These are phyloP conservation scores for Takashimella tepidaria DNA, from an alignment of 1,284 basidiomycete species.

Conservation along the genomic window DNA sequence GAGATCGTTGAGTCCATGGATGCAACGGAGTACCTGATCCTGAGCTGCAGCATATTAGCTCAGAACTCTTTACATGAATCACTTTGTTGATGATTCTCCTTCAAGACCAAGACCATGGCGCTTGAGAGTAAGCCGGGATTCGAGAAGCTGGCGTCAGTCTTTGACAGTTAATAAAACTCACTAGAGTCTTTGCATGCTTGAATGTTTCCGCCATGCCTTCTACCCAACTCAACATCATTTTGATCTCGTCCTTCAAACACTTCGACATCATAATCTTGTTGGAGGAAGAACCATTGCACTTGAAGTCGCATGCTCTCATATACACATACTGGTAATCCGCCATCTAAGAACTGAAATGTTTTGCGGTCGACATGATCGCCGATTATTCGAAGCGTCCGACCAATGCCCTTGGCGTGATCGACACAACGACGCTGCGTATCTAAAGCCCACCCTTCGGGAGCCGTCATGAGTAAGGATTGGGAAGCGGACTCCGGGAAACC, in stretches of 20 bases:
- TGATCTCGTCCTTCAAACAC: conserved; percentile 13
- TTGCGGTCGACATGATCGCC: conserved; percentile 14
- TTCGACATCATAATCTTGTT: conserved; percentile 5
- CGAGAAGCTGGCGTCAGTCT: too few relatives aligned
- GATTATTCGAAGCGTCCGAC: conserved; percentile 8
- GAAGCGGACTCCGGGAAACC: conserved; percentile 16
- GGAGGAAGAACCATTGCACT: conserved; percentile 15
- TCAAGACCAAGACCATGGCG: too few relatives aligned
- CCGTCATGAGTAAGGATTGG: conserved; percentile 1
- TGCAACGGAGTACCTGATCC: too few relatives aligned
- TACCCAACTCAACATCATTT: conserved; percentile 8
- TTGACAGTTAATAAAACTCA: conserved; percentile 5
- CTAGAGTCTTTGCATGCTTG: conserved; percentile 5
- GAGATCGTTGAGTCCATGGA: too few relatives aligned
- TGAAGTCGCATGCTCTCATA: conserved; percentile 17
- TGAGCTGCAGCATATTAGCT: too few relatives aligned
- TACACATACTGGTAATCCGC: conserved; percentile 16
- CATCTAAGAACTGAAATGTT: conserved; percentile 13
- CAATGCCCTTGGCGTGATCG: conserved; percentile 10
- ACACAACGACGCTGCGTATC: conserved; percentile 9
- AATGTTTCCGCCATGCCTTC: conserved; percentile 6
- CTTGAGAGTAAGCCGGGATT: too few relatives aligned
- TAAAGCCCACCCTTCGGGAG: conserved; percentile 16
- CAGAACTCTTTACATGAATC: too few relatives aligned
- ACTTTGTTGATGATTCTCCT: too few relatives aligned